Evolutionary conservation across 1,284 basidiomycete genomes (phyloP), one percentile per base, ranked within the genome.

Genomic region (Ceratorhiza oryzae-sativae): DNA sequence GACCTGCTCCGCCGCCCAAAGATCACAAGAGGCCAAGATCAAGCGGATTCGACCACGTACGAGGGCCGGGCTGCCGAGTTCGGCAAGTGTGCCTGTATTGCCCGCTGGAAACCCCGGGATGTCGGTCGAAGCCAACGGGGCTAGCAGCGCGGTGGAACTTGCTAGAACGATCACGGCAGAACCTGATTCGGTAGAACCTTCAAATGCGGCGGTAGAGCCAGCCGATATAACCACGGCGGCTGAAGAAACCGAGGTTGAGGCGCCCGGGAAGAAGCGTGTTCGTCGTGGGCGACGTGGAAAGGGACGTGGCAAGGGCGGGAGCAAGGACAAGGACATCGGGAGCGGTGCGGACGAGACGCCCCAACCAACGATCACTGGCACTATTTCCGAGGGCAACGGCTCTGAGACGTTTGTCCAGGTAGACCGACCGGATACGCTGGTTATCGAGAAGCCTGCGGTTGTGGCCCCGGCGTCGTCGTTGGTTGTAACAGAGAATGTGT

Each of bases 221-320:
- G 15, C 32, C 32, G 30, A 13, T 12, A 23, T 23, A 8, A 51
- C 45, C 8, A 23, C 41, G 8, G 68, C 45, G 6, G 71, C 71
- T 87, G 82, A 39, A 84, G 84, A 34, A 82, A 79, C 23, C 83
- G 79, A 9, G 80, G 76, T 51, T 5, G 76, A 55, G 30, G 34
- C 85, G 0, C 84, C 82, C 20, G 87, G 84, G 75, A 82, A 80
- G 53, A 84, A 82, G 73, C 72, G 73, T 67, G 61, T 77, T 77
- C 79, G 82, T 56, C 77, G 85, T 65, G 82, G 86, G 34, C 84
- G 82, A 76, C 78, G 84, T 53, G 67, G 83, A 81, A 58, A 84
- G 83, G 78, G 62, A 36, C 68, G 71, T 25, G 67, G 59, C 41
- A 84, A 84, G 77, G 82, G 81, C 74, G 74, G 41, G 72, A 73